A percentile compares a stretch with the other conserved stretches of the same genome.
Conservation (phyloP, 345 rosid species). For the Eucalyptus cloeziana region DNA sequence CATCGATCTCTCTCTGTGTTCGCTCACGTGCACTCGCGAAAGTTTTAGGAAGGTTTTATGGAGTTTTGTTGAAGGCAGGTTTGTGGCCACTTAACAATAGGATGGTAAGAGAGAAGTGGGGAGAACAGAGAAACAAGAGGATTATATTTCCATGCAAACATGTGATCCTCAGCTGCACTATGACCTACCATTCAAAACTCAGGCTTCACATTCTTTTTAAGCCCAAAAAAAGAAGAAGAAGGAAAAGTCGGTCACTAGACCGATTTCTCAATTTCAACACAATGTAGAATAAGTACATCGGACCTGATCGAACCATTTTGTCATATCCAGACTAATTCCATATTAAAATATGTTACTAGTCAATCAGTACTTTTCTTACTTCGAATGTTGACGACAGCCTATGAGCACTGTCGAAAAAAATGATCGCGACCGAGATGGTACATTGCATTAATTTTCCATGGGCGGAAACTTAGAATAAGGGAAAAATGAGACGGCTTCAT, state of each 20-base stretch:
- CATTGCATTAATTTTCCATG: background rate
- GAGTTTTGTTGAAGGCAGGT: background rate
- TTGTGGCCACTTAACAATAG: no score
- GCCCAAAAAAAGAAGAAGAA: background rate
- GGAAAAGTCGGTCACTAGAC: rapidly evolving
- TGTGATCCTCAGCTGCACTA: background rate
- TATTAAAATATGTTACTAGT: background rate
- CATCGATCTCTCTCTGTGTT: background rate
- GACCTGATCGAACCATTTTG: background rate
- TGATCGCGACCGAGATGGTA: background rate
- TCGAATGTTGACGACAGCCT: rapidly evolving
- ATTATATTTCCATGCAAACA: no score
- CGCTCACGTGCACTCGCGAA: background rate
- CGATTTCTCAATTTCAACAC: background rate
- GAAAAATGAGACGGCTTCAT: background rate
- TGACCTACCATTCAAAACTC: background rate
- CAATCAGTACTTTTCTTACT: no score
- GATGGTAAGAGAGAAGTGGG: no score
- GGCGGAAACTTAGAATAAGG: background rate
- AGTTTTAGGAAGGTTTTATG: background rate
- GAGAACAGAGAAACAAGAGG: no score
- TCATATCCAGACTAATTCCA: rapidly evolving
- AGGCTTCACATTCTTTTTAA: background rate
- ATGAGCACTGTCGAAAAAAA: rapidly evolving
- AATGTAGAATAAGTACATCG: background rate